Conservation (phyloP, 441 rosid genomes). For the Daphne laureola region DNA sequence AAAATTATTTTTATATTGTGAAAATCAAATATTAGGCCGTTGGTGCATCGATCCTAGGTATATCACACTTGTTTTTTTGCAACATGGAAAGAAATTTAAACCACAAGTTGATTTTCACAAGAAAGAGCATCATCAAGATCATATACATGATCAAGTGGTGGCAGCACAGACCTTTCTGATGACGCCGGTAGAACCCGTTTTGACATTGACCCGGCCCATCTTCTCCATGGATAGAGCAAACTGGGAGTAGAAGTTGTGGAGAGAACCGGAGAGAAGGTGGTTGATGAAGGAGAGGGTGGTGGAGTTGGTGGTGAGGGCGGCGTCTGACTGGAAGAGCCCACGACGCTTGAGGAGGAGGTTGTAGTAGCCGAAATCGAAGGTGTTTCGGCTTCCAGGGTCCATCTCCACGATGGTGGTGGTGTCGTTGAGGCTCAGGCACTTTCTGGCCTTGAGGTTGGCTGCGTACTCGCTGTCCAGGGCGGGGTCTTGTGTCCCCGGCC, state of each 20-base stretch:
- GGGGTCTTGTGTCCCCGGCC: slow-evolving; percentile 47
- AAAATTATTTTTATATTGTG: no score
- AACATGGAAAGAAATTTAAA: no score
- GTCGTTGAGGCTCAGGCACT: slow-evolving; percentile 51
- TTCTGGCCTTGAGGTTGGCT: slow-evolving; percentile 45
- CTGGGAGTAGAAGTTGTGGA: slow-evolving; percentile 33
- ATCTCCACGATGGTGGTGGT: slow-evolving; percentile 54
- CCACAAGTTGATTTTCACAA: no score
- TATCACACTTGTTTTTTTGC: no score
- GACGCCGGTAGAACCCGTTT: slow-evolving; percentile 53
- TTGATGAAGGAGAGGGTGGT: slow-evolving; percentile 32
- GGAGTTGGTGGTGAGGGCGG: slow-evolving; percentile 56
- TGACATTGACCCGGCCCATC: slow-evolving; percentile 54
- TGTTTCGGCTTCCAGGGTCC: slow-evolving; percentile 71
- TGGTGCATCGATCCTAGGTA: no score
- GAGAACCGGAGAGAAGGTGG: slow-evolving; percentile 39
- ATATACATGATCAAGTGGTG: slow-evolving; percentile 20
- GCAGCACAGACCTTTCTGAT: slow-evolving; percentile 70
- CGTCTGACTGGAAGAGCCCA: slow-evolving; percentile 66
- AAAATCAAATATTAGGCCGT: no score
- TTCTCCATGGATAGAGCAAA: slow-evolving; percentile 77
- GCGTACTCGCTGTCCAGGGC: slow-evolving; percentile 60
- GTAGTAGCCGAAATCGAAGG: slow-evolving; percentile 70
- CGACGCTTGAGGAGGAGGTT: slow-evolving; percentile 43
- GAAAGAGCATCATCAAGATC: no score